Evolutionary conservation across 2,329 filamentous ascomycete genomes (phyloP), one percentile per base, ranked within the genome.

Genomic region (Exophiala bonariae): DNA sequence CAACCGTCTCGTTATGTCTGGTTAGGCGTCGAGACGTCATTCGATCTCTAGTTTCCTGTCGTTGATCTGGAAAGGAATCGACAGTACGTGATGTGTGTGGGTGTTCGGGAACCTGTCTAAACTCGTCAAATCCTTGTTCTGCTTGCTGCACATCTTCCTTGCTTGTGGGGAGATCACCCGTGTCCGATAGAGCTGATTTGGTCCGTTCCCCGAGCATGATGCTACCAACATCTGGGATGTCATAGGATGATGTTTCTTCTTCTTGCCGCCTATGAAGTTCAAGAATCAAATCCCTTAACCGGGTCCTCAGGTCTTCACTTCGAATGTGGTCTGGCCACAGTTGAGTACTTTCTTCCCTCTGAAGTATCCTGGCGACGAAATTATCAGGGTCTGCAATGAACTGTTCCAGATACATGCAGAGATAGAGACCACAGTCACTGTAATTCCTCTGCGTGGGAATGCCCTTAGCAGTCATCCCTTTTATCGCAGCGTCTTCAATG

Each of bases 371-470:
- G 16, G 70, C 70, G 13, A 87, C 75, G 56, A 95, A 93, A 0
- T 63, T 66, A 53, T 88, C 81, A 0, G 92, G 92, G 49, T 89
- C 71, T 42, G 81, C 76, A 13, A 95, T 77, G 54, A 99, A 96
- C 54, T 87, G 83, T 55, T 89, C 80, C 43, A 95, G 76, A 61
- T 97, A 99, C 2, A 85, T 86, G 3, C 96, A 72, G 3, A 97
- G 72, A 59, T 87, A 99, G 0, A 96, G 72, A 7, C 93, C 93
- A 61, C 93, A 99, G 63, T 99, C 93, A 52, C 81, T 91, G 58
- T 79, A 87, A 62, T 99, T 97, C 39, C 81, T 70, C 65, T 99
- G 93, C 51, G 79, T 71, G 0, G 93, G 92, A 11, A 96, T 85
- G 6, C 78, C 75, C 50, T 80, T 86, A 3, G 87, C 88, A 31